A percentile compares a stretch with the other conserved stretches of the same genome.
phyloP scores from a whole-genome alignment of 2,329 filamentous ascomycete genomes.

The Atkinsonella texensis region DNA sequence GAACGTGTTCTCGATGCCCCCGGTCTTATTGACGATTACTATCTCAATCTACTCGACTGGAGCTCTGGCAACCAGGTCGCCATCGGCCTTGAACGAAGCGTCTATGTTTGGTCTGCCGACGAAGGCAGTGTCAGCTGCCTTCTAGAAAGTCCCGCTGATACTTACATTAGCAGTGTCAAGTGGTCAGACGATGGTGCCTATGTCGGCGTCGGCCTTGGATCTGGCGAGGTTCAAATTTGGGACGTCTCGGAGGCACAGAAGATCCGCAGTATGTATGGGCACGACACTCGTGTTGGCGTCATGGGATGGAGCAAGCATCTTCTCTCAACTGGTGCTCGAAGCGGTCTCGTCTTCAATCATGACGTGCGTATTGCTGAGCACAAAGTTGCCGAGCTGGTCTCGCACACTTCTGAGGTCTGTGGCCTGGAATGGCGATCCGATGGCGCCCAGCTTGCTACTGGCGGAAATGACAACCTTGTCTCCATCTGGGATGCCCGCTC shows the following conservation, averaged over 20 bases:
- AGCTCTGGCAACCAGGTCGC: constrained; percentile 96
- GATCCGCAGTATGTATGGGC: constrained; percentile 96
- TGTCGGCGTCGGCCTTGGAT: constrained; percentile 86
- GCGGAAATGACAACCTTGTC: constrained; percentile 97
- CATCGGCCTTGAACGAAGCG: constrained; percentile 90
- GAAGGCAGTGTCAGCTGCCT: constrained; percentile 81
- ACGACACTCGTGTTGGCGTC: constrained; percentile 90
- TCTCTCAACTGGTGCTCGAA: constrained; percentile 87
- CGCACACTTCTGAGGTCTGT: constrained; percentile 95
- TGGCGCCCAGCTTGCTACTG: constrained; percentile 90
- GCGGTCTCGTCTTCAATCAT: constrained; percentile 94
- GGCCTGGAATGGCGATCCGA: constrained; percentile 96
- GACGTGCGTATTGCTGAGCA: constrained; percentile 95
- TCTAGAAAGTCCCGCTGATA: constrained; percentile 77
- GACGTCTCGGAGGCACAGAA: constrained; percentile 91
- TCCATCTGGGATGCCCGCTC: constrained; percentile 98
- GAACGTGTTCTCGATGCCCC: constrained; percentile 95
- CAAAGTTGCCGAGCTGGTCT: constrained; percentile 94
- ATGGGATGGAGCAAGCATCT: constrained; percentile 99
- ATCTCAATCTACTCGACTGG: constrained; percentile 97
- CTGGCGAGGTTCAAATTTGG: constrained; percentile 98
- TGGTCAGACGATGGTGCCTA: constrained; percentile 98
- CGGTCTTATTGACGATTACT: constrained; percentile 95
- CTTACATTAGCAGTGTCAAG: constrained; percentile 95
- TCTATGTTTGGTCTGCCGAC: constrained; percentile 98